Base-by-base conservation (phyloP, 2,329 filamentous ascomycete genomes). In the Penicillium sp. region DNA sequence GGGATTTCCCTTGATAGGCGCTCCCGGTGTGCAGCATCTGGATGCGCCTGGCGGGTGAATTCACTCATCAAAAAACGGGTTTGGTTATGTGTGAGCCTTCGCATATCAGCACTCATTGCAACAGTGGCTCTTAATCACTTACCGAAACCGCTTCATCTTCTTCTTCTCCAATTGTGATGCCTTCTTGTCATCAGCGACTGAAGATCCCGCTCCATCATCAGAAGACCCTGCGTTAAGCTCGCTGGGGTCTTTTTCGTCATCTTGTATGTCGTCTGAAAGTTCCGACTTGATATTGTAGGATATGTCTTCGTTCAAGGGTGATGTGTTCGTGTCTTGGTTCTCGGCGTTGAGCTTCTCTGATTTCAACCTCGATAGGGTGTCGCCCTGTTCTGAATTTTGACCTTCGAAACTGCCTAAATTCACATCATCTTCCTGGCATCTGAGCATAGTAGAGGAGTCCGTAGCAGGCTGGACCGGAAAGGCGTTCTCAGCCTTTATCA, bases 61-160 rank as follows among this genome's bases (percentile, higher is more conserved):
- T 98, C 93, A 78, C 92, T 97, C 92, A 97, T 96, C 60, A 98
- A 82, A 71, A 96, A 98, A 15, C 94, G 89, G n/a, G 94, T 97
- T 83, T 98, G 94, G 71, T 95, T 94, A 77, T 97, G 93, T 1
- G 93, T 97, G 67, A 98, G 88, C 68, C 93, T 96, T 71, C 45
- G 11, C 31, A 31, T 23, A 17, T 54, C 26, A 19, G 53, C 29
- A 47, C 6, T 31, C 13, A 13, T 35, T 8, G 31, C 29, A n/a
- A 5, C 19, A 26, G 9, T 26, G 13, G 3, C 45, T 13, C 15
- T 52, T n/a, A 29, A n/a, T 23, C 44, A 60, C 73, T 63, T 71
- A 79, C 78, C 78, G 74, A 48, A 80, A 80, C 51, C 78, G 73
- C 69, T 79, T 80, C 75, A 78, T 78, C 61, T 79, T 80, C 64